Percentiles rank a stretch among this genome's conserved stretches.
Conservation (phyloP, 2,329 filamentous ascomycete genomes). For the Ambrosiella cleistominuta region DNA sequence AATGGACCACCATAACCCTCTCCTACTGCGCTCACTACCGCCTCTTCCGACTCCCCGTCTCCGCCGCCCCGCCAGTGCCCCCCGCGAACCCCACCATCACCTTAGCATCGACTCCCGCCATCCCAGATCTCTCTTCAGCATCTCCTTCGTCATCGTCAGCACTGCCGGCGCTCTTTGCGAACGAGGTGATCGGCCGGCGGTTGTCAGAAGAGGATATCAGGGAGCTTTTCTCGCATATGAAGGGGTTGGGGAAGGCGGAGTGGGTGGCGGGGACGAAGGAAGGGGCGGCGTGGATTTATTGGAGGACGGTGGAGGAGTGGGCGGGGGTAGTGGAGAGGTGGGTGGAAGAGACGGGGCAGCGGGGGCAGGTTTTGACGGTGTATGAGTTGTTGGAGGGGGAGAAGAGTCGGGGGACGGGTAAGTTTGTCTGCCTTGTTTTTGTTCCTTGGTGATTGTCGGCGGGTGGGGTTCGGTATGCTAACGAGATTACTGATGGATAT, state of each 20-base stretch:
- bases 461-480: background rate
- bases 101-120: conserved; percentile 27
- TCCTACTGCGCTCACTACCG: conserved; percentile 65
- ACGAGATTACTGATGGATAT: background rate
- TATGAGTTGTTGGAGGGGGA: conserved; percentile 90
- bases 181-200: conserved; percentile 34
- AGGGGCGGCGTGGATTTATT: conserved; percentile 53
- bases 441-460: background rate
- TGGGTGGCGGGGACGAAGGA: conserved; percentile 22
- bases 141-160: conserved; percentile 18
- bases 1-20: conserved; percentile 77
- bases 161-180: conserved; percentile 34
- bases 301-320: conserved; percentile 83
- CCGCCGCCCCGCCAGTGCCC: conserved; percentile 23
- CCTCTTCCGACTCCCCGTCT: conserved; percentile 52
- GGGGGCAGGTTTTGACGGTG: conserved; percentile 72
- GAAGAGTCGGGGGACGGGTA: conserved; percentile 50
- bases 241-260: conserved; percentile 44
- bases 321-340: conserved; percentile 59
- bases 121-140: no score
- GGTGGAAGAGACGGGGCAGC: conserved; percentile 78
- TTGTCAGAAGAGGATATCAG: conserved; percentile 33
- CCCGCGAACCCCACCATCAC: conserved; percentile 36
- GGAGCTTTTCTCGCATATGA: conserved; percentile 43
- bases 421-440: conserved; percentile 16